phyloP scores from a whole-genome alignment of 2,329 filamentous ascomycete genomes.

The Graphilbum ipis-grandicollis region DNA sequence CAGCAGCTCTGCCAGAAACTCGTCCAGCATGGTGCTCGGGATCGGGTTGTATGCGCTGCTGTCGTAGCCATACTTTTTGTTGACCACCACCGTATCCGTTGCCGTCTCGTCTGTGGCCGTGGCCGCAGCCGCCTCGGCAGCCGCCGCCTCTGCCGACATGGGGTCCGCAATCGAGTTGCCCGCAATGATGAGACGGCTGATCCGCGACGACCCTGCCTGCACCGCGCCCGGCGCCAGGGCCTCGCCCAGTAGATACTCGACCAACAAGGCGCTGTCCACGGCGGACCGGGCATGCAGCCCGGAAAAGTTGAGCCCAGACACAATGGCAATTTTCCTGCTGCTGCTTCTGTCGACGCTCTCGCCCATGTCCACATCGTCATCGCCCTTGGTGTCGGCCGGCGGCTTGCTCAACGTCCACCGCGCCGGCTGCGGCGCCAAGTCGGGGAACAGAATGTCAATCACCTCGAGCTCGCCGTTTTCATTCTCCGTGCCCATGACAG shows the following conservation, averaged over 20 bases:
- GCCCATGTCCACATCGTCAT: conserved; percentile 38
- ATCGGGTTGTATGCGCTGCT: conserved; percentile 71
- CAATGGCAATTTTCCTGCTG: conserved; percentile 54
- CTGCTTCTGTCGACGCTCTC: conserved; percentile 15
- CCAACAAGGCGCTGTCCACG: conserved; percentile 57
- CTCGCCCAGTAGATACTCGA: conserved; percentile 81
- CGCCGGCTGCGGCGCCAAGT: conserved; percentile 64
- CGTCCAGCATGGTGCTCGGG: conserved; percentile 70
- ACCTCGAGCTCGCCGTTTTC: conserved; percentile 83
- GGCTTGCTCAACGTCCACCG: conserved; percentile 56
- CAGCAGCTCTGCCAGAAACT: conserved; percentile 63
- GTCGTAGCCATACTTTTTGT: conserved; percentile 78
- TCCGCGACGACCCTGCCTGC: conserved; percentile 44
- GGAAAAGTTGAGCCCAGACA: conserved; percentile 76
- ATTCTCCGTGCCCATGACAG: conserved; percentile 91
- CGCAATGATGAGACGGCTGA: conserved; percentile 76
- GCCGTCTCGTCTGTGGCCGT: conserved; percentile 19
- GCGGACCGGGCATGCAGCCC: conserved; percentile 55
- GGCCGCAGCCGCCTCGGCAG: conserved; percentile 13
- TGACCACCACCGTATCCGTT: not conserved
- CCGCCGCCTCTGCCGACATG: too few species aligned
- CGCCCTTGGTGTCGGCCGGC: conserved; percentile 7
- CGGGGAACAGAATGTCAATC: conserved; percentile 74
- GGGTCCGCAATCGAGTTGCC: conserved; percentile 63
- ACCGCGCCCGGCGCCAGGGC: conserved; percentile 40